Base-by-base conservation (phyloP, 1,139 yeast genomes). In the Pichia sp. region DNA sequence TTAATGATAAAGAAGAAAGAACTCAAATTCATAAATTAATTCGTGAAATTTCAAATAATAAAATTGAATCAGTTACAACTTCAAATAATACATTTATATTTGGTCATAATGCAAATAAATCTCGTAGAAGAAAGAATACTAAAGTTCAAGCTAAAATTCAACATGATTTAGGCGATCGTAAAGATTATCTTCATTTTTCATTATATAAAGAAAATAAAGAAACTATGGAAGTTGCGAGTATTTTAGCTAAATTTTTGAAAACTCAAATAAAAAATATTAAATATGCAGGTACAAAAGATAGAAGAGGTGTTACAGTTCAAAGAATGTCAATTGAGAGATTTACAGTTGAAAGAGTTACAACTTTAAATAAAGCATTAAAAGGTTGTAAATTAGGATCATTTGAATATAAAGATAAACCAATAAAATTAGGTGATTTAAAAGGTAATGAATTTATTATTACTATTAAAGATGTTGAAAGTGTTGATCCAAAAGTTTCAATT, bases 301-400 rank as follows among this genome's bases (percentile, higher is more conserved):
- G 97, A 60, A 79, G 99, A 62, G 99, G 95, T 47, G 92, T 87
- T 29, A 94, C 99, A 1, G 88, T 89, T 48, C 99, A 92, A 67
- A 77, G 80, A 53, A 78, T 86, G 51, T 81, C 90, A 39, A 72
- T 90, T 50, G 78, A 81, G 46, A 79, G 79, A 53, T 81, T 88
- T 48, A 79, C 81, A 53, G 85, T 85, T n/a, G 89, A 83, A 39
- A 74, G 98, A 59, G 78, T 90, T 7, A 82, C 81, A 51, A 78
- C 86, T 3, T 73, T 92, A 55, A 90, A 90, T 63, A 79, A 76
- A 58, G 84, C 85, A 0, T 70, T 90, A 51, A 77, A 81, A 57
- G 92, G 90, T 18, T 74, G 86, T 54, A 76, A 77, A 34, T 70
- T 92, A 34, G 97, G 97, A 31, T 81, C 87, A 1, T 89, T 87